Evolutionary conservation across 169 alveolate species (phyloP), one percentile per base, ranked within the genome.

Genomic region (Cryptosporidium bovis): DNA sequence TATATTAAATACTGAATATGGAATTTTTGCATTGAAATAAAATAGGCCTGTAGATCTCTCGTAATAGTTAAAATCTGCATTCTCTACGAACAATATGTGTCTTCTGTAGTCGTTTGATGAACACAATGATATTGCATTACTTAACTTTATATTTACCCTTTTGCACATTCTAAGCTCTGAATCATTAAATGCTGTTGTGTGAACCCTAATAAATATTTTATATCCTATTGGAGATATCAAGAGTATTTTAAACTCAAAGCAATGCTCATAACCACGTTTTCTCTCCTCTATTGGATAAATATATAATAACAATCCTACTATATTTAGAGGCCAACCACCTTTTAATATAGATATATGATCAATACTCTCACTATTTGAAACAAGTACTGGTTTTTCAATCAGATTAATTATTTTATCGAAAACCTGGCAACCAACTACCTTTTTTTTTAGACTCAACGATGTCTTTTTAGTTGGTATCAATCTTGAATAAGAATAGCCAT

Each of bases 251-350:
- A 77, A 77, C 44, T 77, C 87, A 77, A 77, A 77, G 34, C 87
- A 77, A 18, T 77, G 77, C 18, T 60, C 65, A 29, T 58, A 77
- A 3, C 64, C 51, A 58, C 87, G 40, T 60, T 34, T 77, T 46
- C 87, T 77, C 33, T 77, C 87, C 15, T 77, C 87, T 2, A 77
- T 62, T 40, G 71, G 71, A 50, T 77, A 62, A n/a, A 62, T 66
- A 15, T 77, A 62, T 29, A 77, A 66, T 6, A 77, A 31, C 13
- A 77, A 5, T 20, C 87, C 87, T 50, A 77, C 7, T 16, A 77
- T 12, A n/a, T 56, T 31, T 0, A 60, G 24, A 48, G 87, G 87
- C 87, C 87, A 77, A 13, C 87, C 87, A 20, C 87, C 71, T 20
- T 62, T 60, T 16, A 31, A 60, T 6, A 16, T n/a, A 20, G 50